Evolutionary conservation across 495 filamentous ascomycete species (phyloP), one percentile per base, ranked within the genome.

Genomic region (Evansstolkia leycettana): DNA sequence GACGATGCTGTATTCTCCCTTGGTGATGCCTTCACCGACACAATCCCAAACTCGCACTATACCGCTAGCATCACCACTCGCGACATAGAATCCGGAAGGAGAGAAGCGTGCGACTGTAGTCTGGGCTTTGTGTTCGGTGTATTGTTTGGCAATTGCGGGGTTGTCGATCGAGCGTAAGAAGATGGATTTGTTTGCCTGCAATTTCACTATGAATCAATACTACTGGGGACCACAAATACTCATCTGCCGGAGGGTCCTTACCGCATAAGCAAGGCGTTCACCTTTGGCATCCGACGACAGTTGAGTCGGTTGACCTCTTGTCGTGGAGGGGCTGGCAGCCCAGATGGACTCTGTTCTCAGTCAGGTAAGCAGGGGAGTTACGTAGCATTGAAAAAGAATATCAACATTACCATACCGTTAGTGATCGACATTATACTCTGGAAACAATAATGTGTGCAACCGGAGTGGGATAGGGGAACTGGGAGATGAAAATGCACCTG

Each of bases 81-180:
- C 90, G 40, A 96, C 73, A 43, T 88, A 95, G 67, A 82, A 96
- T 27, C 92, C 90, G 7, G 84, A 93, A 2, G 90, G 90, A 3
- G 92, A 78, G 63, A 98, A 95, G 27, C 84, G 83, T 28, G 92
- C 90, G 40, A 96, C 87, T 5, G 85, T 94, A 0, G 87, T 89
- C 34, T 75, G 72, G 20, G 80, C 65, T 17, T 85, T 94, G 62
- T 98, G 90, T 46, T 77, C 73, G 15, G 80, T 89, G 62, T 98
- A 96, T 58, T 96, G 87, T 42, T 78, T 82, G 55, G 76, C 73
- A 29, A 75, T 48, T 33, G 82, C 69, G 32, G 92, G 89, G 56
- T 93, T 64, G 57, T 95, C 88, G 64, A 98, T 89, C 25, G 73
- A 83, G 37, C 90, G 85, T 13, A 96, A 60, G 63, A 94, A 96